Percentiles rank a stretch among this genome's conserved stretches.
Evolutionary conservation across 805 yeast species (phyloP).

Genomic region (Candida xiaguanensis): DNA sequence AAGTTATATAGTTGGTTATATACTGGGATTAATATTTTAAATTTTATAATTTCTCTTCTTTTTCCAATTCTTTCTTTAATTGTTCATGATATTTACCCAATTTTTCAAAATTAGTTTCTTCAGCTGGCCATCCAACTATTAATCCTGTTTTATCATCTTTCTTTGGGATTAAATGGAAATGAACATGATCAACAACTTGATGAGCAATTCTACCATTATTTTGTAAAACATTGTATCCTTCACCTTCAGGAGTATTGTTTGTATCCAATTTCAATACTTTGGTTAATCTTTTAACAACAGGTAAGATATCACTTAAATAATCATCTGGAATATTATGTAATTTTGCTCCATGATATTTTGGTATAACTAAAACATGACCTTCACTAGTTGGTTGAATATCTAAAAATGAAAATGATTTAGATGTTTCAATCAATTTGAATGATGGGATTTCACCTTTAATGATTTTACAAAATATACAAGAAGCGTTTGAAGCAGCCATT

Average conservation of each 20-base stretch:
- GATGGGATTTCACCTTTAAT: slow-evolving; percentile 96
- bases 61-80: slow-evolving; percentile 23
- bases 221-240: slow-evolving; percentile 84
- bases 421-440: slow-evolving; percentile 84
- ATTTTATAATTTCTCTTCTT: slow-evolving; percentile 12
- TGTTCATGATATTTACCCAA: slow-evolving; percentile 65
- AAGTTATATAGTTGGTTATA: slow-evolving; percentile 40
- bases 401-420: slow-evolving; percentile 73
- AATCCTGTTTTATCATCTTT: slow-evolving; percentile 69
- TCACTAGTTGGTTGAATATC: slow-evolving; percentile 91
- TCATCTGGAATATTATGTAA: slow-evolving; percentile 93
- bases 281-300: slow-evolving; percentile 83
- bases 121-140: slow-evolving; percentile 92
- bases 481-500: slow-evolving; percentile 34
- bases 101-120: slow-evolving; percentile 69
- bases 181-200: slow-evolving; percentile 94
- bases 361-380: slow-evolving; percentile 88
- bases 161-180: slow-evolving; percentile 95
- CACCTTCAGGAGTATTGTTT: slow-evolving; percentile 55
- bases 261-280: slow-evolving; percentile 61
- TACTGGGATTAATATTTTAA: slow-evolving; percentile 35
- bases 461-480: slow-evolving; percentile 91
- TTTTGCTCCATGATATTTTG: slow-evolving; percentile 91
- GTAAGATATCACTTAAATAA: slow-evolving; percentile 77
- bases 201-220: slow-evolving; percentile 95